Base-by-base conservation (phyloP, 176 grass and related monocot genomes). In the Musa schizocarpa region DNA sequence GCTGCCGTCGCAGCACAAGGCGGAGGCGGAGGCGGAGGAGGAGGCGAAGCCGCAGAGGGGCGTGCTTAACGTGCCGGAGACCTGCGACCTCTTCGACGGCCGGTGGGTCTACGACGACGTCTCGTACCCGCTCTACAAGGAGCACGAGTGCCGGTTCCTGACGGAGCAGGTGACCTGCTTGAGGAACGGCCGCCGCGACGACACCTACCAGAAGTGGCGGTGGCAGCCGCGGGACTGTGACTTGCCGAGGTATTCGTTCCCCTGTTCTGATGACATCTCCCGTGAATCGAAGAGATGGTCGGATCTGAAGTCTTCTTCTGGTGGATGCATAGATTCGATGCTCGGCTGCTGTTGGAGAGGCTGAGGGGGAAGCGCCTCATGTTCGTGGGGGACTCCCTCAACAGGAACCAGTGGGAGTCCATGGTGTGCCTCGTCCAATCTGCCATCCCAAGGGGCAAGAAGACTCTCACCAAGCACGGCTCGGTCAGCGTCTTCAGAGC, bases 221-320 rank as follows among this genome's bases (percentile, higher is more conserved):
- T 96, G 93, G 87, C 85, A 96, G 55, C 93, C 89, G 25, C 73
- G 84, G 68, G 89, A 80, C 69, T 96, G 93, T 80, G 74, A 86
- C 81, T 69, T 96, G 20, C 93, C 93, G 12, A 63, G 89, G 93
- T 96, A 82, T 20, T 61, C 13, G 13, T n/a, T 61, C 16, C 57
- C 3, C 8, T 7, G 16, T 61, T 56, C 54, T n/a, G 16, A 61
- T 61, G 13, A n/a, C 4, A n/a, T 17, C 57, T 20, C 4, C 13
- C 57, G 14, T 19, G 57, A 61, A 20, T 61, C 19, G 17, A 17
- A 61, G 57, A 21, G 57, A 61, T 61, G 57, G 7, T n/a, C n/a
- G 57, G 57, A 61, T n/a, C 8, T 5, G 17, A 19, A 8, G 6
- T 19, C 57, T 61, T 61, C 57, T 21, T 43, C 34, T 6, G 34